These are phyloP conservation scores for Nannochloris sp. DNA, from an alignment of 139 green algal genomes.

Conservation along the genomic window DNA sequence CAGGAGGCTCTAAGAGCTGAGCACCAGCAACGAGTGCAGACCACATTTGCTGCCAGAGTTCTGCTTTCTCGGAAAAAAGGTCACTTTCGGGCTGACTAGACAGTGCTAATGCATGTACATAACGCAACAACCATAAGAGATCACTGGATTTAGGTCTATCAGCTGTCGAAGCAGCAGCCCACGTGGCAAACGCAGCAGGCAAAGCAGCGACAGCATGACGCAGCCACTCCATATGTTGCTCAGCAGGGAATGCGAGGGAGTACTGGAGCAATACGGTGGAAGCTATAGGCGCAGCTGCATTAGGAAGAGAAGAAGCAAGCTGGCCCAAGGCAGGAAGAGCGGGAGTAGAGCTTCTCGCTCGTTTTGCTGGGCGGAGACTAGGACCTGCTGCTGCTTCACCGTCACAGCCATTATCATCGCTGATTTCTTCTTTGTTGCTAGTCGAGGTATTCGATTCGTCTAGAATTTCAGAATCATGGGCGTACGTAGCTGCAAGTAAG, in stretches of 20 bases:
- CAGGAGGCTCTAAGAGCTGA: background rate
- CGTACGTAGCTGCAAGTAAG: conserved; percentile 10
- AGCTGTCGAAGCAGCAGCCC: background rate
- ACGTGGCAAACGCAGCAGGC: background rate
- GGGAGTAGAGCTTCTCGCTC: background rate
- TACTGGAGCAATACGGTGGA: conserved; percentile 17
- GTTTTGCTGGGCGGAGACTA: conserved; percentile 2
- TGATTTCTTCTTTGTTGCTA: background rate
- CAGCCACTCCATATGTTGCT: conserved; percentile 18
- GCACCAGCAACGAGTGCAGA: background rate
- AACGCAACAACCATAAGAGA: conserved; percentile 28
- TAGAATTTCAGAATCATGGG: background rate
- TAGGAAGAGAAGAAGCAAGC: too few relatives aligned
- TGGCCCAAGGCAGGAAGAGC: background rate
- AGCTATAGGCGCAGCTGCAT: conserved; percentile 11
- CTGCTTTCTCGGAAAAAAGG: background rate
- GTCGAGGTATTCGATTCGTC: too few relatives aligned
- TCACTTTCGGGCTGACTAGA: background rate
- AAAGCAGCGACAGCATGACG: background rate
- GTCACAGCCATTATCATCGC: background rate
- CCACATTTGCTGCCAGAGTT: conserved; percentile 2
- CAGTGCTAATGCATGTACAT: conserved; percentile 19
- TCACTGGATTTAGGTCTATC: background rate
- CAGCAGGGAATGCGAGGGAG: background rate
- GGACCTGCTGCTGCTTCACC: background rate